Conservation (phyloP, 2,329 filamentous ascomycete species). For the Fusarium sp. region DNA sequence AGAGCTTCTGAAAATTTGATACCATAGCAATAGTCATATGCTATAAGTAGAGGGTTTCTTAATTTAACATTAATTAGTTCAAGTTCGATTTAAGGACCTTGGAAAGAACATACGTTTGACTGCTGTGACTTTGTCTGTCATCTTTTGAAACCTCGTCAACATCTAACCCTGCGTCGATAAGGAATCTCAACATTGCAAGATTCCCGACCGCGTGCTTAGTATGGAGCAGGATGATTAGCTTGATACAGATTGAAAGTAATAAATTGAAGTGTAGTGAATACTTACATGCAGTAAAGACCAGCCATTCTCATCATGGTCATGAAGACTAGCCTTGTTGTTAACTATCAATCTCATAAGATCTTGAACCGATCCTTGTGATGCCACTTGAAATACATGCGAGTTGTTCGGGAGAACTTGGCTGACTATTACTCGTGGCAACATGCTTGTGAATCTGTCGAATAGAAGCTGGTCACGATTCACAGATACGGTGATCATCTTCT, state of each 20-base stretch:
- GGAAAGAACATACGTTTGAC: fast-evolving
- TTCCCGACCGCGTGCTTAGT: not conserved
- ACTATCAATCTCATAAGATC: not conserved
- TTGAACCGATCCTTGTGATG: fast-evolving
- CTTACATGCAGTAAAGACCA: not conserved
- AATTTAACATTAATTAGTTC: fast-evolving
- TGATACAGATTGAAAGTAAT: fast-evolving
- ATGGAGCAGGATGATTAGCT: fast-evolving
- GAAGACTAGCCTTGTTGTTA: fast-evolving
- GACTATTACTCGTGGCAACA: not conserved
- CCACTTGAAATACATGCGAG: not conserved
- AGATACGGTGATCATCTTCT: not conserved
- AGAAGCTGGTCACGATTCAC: fast-evolving
- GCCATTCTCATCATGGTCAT: not conserved
- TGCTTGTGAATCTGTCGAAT: fast-evolving
- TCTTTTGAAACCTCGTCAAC: not conserved
- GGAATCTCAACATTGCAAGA: not conserved
- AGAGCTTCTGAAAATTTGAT: fast-evolving
- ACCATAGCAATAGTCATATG: fast-evolving
- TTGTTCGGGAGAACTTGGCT: fast-evolving
- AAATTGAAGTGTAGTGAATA: fast-evolving
- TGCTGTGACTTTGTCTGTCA: fast-evolving
- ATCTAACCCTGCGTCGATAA: fast-evolving
- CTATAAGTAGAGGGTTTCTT: fast-evolving
- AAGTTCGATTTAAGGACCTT: fast-evolving